Percentiles rank a stretch among this genome's conserved stretches.
Evolutionary conservation across 139 green algal species (phyloP).

Genomic region (Tetradesmus lagerheimii): DNA sequence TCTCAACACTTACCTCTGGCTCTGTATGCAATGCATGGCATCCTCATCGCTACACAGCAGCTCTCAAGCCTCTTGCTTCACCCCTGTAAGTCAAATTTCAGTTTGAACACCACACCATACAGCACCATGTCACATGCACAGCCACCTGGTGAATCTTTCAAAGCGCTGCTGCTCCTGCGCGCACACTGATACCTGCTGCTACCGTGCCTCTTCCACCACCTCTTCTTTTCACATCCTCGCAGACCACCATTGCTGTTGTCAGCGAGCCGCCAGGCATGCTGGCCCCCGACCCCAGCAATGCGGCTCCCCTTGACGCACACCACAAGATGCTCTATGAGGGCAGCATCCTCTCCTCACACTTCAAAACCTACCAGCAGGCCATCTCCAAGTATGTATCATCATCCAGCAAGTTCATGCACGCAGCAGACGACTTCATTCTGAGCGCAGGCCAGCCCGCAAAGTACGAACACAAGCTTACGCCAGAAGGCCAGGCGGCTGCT

Average conservation of each 20-base stretch:
- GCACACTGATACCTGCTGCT: neutral
- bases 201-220: neutral
- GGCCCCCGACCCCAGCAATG: neutral
- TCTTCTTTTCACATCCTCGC: too few species aligned
- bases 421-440: slow-evolving; percentile 21
- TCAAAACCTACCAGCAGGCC: neutral
- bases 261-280: neutral
- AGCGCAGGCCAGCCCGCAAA: neutral
- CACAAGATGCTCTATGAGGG: slow-evolving; percentile 31
- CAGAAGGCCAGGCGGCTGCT: neutral
- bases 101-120: too few species aligned
- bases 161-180: neutral
- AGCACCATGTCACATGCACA: too few species aligned
- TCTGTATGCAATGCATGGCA: too few species aligned
- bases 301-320: slow-evolving; percentile 21
- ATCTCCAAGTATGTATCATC: neutral
- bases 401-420: neutral
- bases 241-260: neutral
- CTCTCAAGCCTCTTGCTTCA: too few species aligned
- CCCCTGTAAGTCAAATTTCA: too few species aligned
- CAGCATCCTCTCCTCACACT: slow-evolving; percentile 10
- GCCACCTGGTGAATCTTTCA: neutral
- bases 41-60: too few species aligned
- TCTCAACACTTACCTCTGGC: too few species aligned
- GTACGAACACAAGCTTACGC: neutral